Evolutionary conservation across 176 grass and related monocot genomes (phyloP).

Genomic region (Tillandsia fasciculata): DNA sequence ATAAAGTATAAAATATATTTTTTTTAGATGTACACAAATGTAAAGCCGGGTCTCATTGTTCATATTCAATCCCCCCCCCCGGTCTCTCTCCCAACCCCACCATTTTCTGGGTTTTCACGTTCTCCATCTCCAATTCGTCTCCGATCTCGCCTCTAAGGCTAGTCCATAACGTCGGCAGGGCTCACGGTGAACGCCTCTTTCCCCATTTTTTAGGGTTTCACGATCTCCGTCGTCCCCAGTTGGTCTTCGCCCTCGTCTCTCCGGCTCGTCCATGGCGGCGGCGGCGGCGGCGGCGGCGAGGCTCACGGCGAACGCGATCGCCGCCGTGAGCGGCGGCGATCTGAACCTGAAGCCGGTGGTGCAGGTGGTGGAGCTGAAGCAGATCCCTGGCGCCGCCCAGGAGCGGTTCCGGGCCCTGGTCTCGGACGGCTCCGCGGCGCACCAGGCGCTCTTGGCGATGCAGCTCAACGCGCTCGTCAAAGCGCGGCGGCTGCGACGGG

Average conservation of each 20-base stretch:
- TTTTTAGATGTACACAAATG: too few relatives aligned
- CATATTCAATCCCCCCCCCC: too few relatives aligned
- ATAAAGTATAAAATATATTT: too few relatives aligned
- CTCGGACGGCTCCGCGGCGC: conserved; percentile 43
- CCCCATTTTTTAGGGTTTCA: not conserved
- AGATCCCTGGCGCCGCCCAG: conserved; percentile 11
- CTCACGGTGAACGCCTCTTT: conserved; percentile 46
- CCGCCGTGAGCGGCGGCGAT: conserved; percentile 36
- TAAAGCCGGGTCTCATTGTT: too few relatives aligned
- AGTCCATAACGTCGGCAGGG: conserved; percentile 16
- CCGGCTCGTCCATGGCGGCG: not conserved
- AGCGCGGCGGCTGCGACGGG: conserved; percentile 35
- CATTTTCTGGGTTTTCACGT: not conserved
- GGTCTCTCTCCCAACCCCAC: not conserved
- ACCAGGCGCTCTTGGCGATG: conserved; percentile 33
- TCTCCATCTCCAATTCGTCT: not conserved
- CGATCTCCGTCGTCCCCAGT: not conserved
- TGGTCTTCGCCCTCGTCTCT: not conserved
- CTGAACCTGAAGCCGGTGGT: conserved; percentile 51
- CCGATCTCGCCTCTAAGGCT: not conserved
- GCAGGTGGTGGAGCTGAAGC: conserved; percentile 55
- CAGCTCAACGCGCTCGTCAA: conserved; percentile 54
- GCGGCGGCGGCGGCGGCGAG: conserved; percentile 28
- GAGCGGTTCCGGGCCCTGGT: conserved; percentile 53
- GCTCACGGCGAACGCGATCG: conserved; percentile 59